Evolutionary conservation across 495 filamentous ascomycete species (phyloP), one percentile per base, ranked within the genome.

Genomic region (Hypomontagnella monticulosa): DNA sequence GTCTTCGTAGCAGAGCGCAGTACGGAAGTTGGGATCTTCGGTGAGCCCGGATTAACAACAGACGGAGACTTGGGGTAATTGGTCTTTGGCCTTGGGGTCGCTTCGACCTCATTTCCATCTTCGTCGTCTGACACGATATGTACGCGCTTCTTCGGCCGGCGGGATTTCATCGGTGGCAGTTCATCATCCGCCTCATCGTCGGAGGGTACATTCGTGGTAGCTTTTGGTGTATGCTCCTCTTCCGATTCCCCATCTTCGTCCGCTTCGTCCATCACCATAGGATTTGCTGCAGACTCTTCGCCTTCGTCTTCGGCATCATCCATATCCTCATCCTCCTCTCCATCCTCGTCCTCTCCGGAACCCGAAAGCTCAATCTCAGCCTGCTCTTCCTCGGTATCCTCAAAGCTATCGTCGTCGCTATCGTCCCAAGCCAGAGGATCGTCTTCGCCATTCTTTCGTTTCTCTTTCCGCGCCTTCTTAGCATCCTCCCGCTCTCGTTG

Each of bases 401-500:
- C 78, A 43, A 79, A 83, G 15, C 79, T 85, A 55, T 88, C 85
- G 18, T 87, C 88, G 7, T 89, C 89, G 20, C 87, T 83, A 47
- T 89, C 87, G 52, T 87, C 88, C 70, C 80, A 85, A 49, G 82
- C 86, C 5, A 84, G 74, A 16, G 82, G 81, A 62, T 85, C 82
- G 23, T 76, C 67, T 46, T 82, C 81, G 0, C 77, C 80, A 1
- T 61, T 79, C n/a, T 78, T 75, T 40, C 76, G 77, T 57, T 79
- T 81, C 30, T 78, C 80, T 60, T 81, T 84, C 33, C 81, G 81
- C 47, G 82, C 84, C 63, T 83, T 84, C 76, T 87, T 93, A 0
- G 87, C 86, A 20, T 82, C 86, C 30, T 84, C 89, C 57, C 87
- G 85, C 73, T 99, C 95, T 46, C 84, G 76, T 69, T 88, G 85